These are phyloP conservation scores for Vaccinium macrocarpon DNA, from an alignment of 148 eudicot genomes.

Conservation along the genomic window DNA sequence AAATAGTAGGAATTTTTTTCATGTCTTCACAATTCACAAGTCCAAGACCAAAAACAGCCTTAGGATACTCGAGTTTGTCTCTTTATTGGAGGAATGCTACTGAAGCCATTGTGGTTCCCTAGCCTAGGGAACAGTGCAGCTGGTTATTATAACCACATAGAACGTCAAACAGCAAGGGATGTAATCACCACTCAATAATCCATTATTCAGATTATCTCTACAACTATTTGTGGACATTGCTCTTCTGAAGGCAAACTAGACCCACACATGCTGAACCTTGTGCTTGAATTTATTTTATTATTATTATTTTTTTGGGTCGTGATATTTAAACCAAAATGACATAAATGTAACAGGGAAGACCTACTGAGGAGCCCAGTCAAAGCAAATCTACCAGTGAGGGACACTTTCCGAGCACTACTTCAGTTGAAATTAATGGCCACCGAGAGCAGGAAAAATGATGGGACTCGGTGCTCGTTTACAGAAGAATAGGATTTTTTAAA, in stretches of 20 bases:
- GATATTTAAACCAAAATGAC: neutral
- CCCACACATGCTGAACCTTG: neutral
- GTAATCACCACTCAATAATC: neutral
- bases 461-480: neutral
- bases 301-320: neutral
- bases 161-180: neutral
- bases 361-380: constrained; percentile 23
- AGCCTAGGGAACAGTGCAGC: neutral
- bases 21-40: neutral
- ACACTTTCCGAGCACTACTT: neutral
- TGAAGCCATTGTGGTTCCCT: neutral
- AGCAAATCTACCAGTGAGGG: constrained; percentile 23
- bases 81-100: neutral
- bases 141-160: neutral
- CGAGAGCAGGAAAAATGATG: constrained; percentile 20
- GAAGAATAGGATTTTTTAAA: neutral
- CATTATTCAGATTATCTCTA: neutral
- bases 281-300: constrained; percentile 6
- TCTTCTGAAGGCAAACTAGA: neutral
- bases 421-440: constrained; percentile 19
- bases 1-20: neutral
- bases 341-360: constrained; percentile 33
- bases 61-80: neutral
- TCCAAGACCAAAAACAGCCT: neutral
- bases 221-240: neutral